Evolutionary conservation across 495 filamentous ascomycete species (phyloP).

Genomic region (Talaromyces trachyspermus): DNA sequence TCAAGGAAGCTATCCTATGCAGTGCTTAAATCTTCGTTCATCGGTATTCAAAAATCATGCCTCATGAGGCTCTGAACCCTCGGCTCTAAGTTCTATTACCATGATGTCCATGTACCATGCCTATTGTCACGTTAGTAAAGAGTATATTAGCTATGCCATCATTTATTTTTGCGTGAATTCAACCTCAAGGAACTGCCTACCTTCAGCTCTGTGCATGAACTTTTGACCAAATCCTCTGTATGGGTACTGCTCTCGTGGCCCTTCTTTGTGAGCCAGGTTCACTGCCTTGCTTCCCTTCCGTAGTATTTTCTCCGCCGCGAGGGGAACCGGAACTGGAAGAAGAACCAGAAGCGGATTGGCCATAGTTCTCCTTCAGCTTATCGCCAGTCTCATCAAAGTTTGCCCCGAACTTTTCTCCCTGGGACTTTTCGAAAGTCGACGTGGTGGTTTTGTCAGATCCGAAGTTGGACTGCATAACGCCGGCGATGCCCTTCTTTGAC

Average conservation of each 20-base stretch:
- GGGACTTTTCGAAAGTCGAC: slow-evolving; percentile 4
- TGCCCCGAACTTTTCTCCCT: not conserved
- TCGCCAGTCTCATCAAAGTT: not conserved
- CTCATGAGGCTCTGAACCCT: too few relatives aligned
- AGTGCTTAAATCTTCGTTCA: too few relatives aligned
- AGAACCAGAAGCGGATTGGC: not conserved
- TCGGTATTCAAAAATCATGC: too few relatives aligned
- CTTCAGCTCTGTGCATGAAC: slow-evolving; percentile 3
- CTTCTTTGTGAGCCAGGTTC: not conserved
- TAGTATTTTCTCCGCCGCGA: slow-evolving; percentile 1
- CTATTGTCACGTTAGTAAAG: not conserved
- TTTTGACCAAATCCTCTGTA: slow-evolving; percentile 2
- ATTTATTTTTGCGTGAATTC: not conserved
- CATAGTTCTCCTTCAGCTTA: not conserved
- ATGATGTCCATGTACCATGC: not conserved
- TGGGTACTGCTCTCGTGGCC: not conserved
- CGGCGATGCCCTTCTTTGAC: not conserved
- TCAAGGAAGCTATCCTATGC: too few relatives aligned
- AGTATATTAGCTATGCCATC: not conserved
- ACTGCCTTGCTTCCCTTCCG: not conserved
- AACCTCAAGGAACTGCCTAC: not conserved
- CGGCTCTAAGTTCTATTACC: too few relatives aligned
- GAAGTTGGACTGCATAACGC: slow-evolving; percentile 3
- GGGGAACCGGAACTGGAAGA: too few relatives aligned
- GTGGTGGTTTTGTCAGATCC: slow-evolving; percentile 5